These are phyloP conservation scores for Acorus calamus DNA, from an alignment of 106 monocot genomes.

Conservation along the genomic window DNA sequence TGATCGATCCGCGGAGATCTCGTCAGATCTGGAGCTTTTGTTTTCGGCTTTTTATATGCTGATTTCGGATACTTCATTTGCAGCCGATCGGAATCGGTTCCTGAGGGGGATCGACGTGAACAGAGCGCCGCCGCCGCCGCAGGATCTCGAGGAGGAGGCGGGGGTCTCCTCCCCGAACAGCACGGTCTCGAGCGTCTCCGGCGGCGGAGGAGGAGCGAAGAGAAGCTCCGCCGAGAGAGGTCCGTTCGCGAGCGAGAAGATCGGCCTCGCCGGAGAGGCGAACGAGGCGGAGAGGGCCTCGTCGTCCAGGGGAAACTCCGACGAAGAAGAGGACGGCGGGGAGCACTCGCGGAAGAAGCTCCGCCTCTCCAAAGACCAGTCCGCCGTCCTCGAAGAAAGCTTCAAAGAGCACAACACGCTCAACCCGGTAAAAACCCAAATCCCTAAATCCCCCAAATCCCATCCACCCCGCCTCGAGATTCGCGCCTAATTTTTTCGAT, in stretches of 20 bases:
- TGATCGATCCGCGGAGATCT: not conserved
- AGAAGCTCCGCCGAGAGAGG: too few relatives aligned
- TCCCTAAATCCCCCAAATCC: too few relatives aligned
- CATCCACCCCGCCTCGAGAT: not conserved
- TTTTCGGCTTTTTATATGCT: too few relatives aligned
- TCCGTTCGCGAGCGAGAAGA: too few relatives aligned
- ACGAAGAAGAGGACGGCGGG: constrained; percentile 50
- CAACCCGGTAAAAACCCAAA: constrained; percentile 45
- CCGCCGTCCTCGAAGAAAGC: constrained; percentile 65
- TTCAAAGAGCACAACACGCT: constrained; percentile 81
- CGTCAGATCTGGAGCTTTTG: not conserved
- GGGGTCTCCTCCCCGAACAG: constrained; percentile 36
- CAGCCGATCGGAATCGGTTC: too few relatives aligned
- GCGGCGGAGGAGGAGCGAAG: constrained; percentile 3
- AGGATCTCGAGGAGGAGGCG: constrained; percentile 22
- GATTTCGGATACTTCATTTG: too few relatives aligned
- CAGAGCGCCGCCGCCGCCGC: constrained; percentile 10
- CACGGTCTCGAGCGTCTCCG: constrained; percentile 18
- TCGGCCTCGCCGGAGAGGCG: not conserved
- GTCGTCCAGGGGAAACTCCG: constrained; percentile 10
- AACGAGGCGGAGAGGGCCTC: constrained; percentile 12
- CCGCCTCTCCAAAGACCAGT: constrained; percentile 65
- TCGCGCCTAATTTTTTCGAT: not conserved
- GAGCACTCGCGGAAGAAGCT: constrained; percentile 64
- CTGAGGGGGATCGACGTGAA: constrained; percentile 38